phyloP scores from a whole-genome alignment of 106 monocot species.

The Narthecium ossifragum region DNA sequence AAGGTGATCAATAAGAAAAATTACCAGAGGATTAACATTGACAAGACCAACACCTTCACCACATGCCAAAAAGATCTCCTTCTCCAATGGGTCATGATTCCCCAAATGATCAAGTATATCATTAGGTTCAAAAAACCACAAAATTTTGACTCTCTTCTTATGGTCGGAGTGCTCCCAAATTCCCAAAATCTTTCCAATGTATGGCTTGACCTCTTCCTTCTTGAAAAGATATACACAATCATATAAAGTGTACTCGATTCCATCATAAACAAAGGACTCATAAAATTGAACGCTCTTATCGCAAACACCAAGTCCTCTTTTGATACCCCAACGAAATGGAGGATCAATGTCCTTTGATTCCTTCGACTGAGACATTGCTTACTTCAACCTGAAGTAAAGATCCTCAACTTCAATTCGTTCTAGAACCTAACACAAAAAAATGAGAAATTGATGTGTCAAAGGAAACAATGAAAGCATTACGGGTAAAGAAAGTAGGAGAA shows the following conservation, averaged over 20 bases:
- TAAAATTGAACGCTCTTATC: constrained; percentile 51
- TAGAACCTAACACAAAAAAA: constrained; percentile 4
- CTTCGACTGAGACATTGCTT: constrained; percentile 15
- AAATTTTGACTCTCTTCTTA: constrained; percentile 50
- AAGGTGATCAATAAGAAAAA: too few relatives aligned
- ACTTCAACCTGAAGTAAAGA: neutral
- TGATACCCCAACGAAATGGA: constrained; percentile 57
- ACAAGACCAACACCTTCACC: constrained; percentile 54
- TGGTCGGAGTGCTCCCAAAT: constrained; percentile 61
- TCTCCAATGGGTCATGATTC: constrained; percentile 25
- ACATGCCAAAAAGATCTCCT: constrained; percentile 71
- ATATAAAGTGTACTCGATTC: constrained; percentile 43
- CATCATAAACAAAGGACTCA: constrained; percentile 55
- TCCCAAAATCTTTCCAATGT: constrained; percentile 70
- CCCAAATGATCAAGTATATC: constrained; percentile 45
- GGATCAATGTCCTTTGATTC: constrained; percentile 14
- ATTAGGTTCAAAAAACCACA: constrained; percentile 65
- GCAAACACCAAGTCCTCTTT: constrained; percentile 27
- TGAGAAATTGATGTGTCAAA: too few relatives aligned
- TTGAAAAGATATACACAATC: constrained; percentile 67
- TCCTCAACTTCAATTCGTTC: neutral
- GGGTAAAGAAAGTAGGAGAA: neutral
- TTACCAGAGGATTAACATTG: constrained; percentile 79
- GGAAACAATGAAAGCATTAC: neutral
- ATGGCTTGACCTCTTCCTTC: constrained; percentile 34